Evolutionary conservation across 2,329 filamentous ascomycete species (phyloP).

Genomic region (Cryphonectria japonica): DNA sequence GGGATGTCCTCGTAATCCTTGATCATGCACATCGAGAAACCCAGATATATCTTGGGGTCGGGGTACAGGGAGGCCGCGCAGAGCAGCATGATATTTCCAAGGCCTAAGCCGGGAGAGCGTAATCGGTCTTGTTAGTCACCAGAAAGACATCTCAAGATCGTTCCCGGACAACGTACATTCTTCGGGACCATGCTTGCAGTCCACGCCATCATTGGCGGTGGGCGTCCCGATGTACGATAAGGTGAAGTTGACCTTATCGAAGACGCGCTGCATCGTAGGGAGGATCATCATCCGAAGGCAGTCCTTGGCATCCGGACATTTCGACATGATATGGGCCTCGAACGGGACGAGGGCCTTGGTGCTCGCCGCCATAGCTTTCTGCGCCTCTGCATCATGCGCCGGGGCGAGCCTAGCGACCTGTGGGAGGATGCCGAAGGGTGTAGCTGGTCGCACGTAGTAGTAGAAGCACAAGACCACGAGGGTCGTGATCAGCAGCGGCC

Average conservation of each 20-base stretch:
- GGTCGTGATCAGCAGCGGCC: conserved; percentile 22
- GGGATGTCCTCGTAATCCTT: conserved; percentile 79
- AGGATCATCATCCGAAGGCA: conserved; percentile 81
- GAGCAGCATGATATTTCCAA: conserved; percentile 93
- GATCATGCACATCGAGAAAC: conserved; percentile 90
- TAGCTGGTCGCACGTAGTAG: conserved; percentile 20
- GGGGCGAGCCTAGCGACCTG: conserved; percentile 22
- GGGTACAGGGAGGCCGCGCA: conserved; percentile 85
- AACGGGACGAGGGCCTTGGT: conserved; percentile 65
- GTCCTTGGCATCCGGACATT: conserved; percentile 89
- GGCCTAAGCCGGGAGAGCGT: conserved; percentile 45
- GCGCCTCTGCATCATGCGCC: background rate
- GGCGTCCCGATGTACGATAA: conserved; percentile 87
- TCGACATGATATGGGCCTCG: conserved; percentile 96
- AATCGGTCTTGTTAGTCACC: background rate
- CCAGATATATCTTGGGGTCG: conserved; percentile 83
- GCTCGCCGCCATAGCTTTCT: conserved; percentile 1
- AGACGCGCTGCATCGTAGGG: conserved; percentile 81
- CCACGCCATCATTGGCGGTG: conserved; percentile 78
- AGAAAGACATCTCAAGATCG: background rate
- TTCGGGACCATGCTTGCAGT: conserved; percentile 84
- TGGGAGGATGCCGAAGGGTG: conserved; percentile 26
- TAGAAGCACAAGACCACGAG: conserved; percentile 27
- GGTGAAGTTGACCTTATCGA: conserved; percentile 86
- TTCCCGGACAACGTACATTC: conserved; percentile 61